phyloP scores from a whole-genome alignment of 2,329 filamentous ascomycete species.

The Hypoxylon sp. region DNA sequence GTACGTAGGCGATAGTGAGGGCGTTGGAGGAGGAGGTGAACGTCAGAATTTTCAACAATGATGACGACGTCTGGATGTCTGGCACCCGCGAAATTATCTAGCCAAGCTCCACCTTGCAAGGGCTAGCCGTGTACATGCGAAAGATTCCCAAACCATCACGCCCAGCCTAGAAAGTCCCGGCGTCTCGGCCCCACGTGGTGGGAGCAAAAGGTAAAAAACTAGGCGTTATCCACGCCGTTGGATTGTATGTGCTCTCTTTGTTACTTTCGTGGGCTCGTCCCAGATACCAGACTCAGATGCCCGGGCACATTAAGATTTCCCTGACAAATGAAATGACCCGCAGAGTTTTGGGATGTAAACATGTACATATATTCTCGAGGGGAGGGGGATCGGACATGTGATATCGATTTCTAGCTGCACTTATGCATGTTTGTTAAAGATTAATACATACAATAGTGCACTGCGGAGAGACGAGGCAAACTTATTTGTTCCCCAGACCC shows the following conservation, averaged over 20 bases:
- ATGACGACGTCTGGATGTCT: constrained; percentile 32
- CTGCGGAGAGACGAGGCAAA: constrained; percentile 32
- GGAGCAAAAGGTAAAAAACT: constrained; percentile 26
- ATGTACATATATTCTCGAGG: background rate
- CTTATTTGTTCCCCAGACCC: constrained; percentile 33
- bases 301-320: constrained; percentile 37
- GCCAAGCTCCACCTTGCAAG: constrained; percentile 39
- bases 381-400: constrained; percentile 34
- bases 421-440: constrained; percentile 27
- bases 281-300: constrained; percentile 17
- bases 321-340: constrained; percentile 38
- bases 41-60: background rate
- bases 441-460: constrained; percentile 14
- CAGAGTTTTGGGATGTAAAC: constrained; percentile 26
- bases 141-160: constrained; percentile 1
- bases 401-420: constrained; percentile 8
- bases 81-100: constrained; percentile 46
- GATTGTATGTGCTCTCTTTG: constrained; percentile 8
- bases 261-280: constrained; percentile 28
- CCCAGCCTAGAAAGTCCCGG: constrained; percentile 35
- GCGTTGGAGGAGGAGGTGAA: background rate
- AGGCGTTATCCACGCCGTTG: constrained; percentile 29
- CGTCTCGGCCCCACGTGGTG: constrained; percentile 43
- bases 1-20: background rate
- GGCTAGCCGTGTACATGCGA: constrained; percentile 22